Evolutionary conservation across 1,139 yeast species (phyloP), one percentile per base, ranked within the genome.

Genomic region (Lodderomyces beijingensis): DNA sequence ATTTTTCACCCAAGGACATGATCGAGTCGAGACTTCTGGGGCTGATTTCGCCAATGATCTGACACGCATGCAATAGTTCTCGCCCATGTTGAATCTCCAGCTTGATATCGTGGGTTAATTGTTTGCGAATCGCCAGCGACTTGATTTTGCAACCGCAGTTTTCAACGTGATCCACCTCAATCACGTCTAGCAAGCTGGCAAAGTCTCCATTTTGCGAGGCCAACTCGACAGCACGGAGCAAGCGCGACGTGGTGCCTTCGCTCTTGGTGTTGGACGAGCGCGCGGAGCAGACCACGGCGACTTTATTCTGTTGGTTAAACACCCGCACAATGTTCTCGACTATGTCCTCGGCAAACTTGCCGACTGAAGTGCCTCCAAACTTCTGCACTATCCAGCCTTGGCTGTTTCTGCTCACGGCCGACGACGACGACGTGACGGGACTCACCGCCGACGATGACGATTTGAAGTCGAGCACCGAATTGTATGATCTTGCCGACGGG

Each of bases 281-380:
- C 3, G 98, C 98, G 22, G 95, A 84, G 55, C 98, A 91, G 4
- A 91, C 98, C 16, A 91, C 94, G 1, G 95, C 96, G n/a, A 89
- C 95, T 35, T 82, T 70, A 48, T 75, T 73, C 16, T 64, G 61
- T 30, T 70, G 53, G 24, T 79, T 66, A 52, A 79, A 85, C 21
- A 67, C 76, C 50, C 77, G 77, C 35, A 88, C 84, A 33, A 91
- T 87, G 44, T 87, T 86, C 43, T 83, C 83, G 12, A 88, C 89
- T 35, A 91, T 91, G 43, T 80, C 74, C 34, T 71, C 77, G 5
- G 96, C 86, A 56, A 89, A 89, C 55, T 91, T 91, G 19, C 98
- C 98, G 24, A 91, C 96, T 28, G 94, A 81, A n/a, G 98, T 91
- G 33, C 98, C 98, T 27, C 98, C 98, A 50, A 86, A 91, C 59